A percentile compares a stretch with the other conserved stretches of the same genome.
Conservation (phyloP, 805 yeast species). For the Saccharomyces kudriavzevii region DNA sequence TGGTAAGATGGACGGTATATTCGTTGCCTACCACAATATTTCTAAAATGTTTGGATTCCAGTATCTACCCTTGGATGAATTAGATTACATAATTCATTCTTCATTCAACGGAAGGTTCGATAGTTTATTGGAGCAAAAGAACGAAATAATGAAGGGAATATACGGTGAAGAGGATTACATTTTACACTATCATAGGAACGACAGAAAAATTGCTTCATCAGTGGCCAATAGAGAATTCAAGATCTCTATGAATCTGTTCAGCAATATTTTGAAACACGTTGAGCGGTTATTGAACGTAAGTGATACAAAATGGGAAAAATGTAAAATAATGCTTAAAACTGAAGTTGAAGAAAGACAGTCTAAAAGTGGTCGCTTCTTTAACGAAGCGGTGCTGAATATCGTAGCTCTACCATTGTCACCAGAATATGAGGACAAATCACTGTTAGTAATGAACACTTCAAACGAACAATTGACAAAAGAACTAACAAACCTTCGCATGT, state of each 20-base stretch:
- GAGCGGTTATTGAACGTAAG: constrained; percentile 25
- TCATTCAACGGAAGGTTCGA: constrained; percentile 27
- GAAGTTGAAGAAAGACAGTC: constrained; percentile 1
- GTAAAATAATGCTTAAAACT: constrained; percentile 20
- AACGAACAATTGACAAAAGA: constrained; percentile 8
- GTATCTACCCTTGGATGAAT: constrained; percentile 64
- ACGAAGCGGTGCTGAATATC: constrained; percentile 27
- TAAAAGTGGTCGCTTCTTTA: constrained; percentile 3
- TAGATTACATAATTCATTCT: constrained; percentile 58
- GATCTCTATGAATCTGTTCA: constrained; percentile 47
- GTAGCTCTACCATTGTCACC: constrained; percentile 30
- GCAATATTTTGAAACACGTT: constrained; percentile 33
- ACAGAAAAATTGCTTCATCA: constrained; percentile 22
- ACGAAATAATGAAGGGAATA: constrained; percentile 8
- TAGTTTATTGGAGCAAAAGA: constrained; percentile 10
- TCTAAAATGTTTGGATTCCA: constrained; percentile 80
- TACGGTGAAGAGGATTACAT: constrained; percentile 21
- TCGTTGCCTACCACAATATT: constrained; percentile 83
- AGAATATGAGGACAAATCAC: constrained; percentile 19
- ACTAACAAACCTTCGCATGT: constrained; percentile 10
- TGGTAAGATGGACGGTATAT: constrained; percentile 95
- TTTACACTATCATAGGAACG: constrained; percentile 13
- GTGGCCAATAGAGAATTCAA: constrained; percentile 66
- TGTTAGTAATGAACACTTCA: constrained; percentile 7
- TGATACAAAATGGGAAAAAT: constrained; percentile 14